phyloP scores from a whole-genome alignment of 2,329 filamentous ascomycete genomes.

The Dothistroma pini region DNA sequence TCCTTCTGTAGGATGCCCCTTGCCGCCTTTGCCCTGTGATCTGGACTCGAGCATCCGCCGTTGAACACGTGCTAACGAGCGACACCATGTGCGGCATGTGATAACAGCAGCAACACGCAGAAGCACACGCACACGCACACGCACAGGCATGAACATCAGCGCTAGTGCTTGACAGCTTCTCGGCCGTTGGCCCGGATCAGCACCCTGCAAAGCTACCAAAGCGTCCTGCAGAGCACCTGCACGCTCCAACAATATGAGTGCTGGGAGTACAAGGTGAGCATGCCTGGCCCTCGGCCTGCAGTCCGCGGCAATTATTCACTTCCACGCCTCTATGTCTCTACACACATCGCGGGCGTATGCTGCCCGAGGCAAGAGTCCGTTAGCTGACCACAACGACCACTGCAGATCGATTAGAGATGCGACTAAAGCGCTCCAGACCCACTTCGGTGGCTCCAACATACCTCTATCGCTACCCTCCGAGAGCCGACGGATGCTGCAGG shows the following conservation, averaged over 20 bases:
- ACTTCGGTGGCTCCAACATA: constrained; percentile 41
- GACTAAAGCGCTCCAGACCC: constrained; percentile 44
- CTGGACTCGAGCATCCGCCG: not conserved
- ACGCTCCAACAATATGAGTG: not conserved
- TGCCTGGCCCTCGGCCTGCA: not conserved
- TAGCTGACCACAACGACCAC: constrained; percentile 11
- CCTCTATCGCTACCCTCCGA: constrained; percentile 62
- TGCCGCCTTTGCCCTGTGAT: not conserved
- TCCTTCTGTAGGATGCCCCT: not conserved
- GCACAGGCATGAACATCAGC: not conserved
- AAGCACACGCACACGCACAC: not conserved
- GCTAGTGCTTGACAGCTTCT: not conserved
- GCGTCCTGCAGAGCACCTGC: not conserved
- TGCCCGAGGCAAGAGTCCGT: constrained; percentile 10
- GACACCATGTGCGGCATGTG: not conserved
- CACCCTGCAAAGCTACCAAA: not conserved
- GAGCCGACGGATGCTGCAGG: constrained; percentile 31
- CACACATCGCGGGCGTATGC: not conserved
- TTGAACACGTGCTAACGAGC: not conserved
- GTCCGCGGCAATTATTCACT: not conserved
- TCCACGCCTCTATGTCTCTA: constrained; percentile 2
- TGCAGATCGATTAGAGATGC: constrained; percentile 48
- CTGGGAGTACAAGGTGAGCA: constrained; percentile 5
- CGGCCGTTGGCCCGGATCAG: constrained; percentile 3
- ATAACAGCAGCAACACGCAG: not conserved